These are phyloP conservation scores for Lachnum nothofagi DNA, from an alignment of 2,329 filamentous ascomycete species.

Conservation along the genomic window DNA sequence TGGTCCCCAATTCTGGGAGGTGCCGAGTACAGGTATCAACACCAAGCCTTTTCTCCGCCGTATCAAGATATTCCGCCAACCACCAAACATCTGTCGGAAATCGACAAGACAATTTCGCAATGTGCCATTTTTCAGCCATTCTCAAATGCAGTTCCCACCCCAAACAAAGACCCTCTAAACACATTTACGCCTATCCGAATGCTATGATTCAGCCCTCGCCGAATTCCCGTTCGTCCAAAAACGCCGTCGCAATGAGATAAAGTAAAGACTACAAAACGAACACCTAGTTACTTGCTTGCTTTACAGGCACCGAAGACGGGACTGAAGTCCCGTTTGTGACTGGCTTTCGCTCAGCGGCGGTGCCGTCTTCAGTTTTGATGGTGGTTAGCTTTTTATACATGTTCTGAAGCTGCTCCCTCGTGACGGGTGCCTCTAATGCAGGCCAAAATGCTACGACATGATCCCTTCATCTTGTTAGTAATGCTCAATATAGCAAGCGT, in stretches of 20 bases:
- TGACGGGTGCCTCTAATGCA: conserved; percentile 22
- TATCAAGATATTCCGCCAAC: too few species aligned
- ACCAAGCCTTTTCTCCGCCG: too few species aligned
- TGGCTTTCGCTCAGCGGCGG: conserved; percentile 27
- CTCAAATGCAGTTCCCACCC: not conserved
- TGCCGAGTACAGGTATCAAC: too few species aligned
- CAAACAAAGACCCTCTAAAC: not conserved
- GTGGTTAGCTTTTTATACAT: conserved; percentile 30
- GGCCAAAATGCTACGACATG: conserved; percentile 34
- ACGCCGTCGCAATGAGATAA: conserved; percentile 13
- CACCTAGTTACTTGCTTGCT: not conserved
- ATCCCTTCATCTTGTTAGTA: conserved; percentile 27
- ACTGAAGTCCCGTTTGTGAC: conserved; percentile 1
- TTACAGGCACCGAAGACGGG: not conserved
- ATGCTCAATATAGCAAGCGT: not conserved
- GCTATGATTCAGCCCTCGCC: conserved; percentile 1
- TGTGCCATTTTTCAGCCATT: too few species aligned
- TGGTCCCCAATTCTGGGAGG: too few species aligned
- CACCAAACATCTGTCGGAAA: too few species aligned
- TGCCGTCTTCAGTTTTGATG: conserved; percentile 3
- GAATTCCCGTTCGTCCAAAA: conserved; percentile 1
- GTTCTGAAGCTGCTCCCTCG: conserved; percentile 24
- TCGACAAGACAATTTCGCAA: too few species aligned
- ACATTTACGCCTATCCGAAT: conserved; percentile 5
- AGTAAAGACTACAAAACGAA: conserved; percentile 1